phyloP scores from a whole-genome alignment of 805 yeast genomes.

The Saturnispora ahearnii region DNA sequence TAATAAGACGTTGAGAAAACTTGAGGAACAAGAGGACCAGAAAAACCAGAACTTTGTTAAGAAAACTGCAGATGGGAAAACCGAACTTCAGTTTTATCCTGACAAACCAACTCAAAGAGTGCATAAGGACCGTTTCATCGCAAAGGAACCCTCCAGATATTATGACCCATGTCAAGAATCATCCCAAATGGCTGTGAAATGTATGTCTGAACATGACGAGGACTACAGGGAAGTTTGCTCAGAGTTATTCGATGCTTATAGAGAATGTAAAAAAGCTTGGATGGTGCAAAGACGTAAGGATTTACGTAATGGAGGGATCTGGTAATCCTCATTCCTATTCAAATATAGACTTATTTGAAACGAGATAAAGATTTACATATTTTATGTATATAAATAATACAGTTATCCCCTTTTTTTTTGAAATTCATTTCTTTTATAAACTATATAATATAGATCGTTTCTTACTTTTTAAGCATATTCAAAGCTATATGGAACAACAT shows the following conservation, averaged over 20 bases:
- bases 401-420: not conserved
- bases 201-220: constrained; percentile 71
- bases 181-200: constrained; percentile 75
- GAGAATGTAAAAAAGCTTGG: constrained; percentile 86
- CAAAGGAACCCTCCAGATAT: constrained; percentile 72
- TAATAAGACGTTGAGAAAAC: constrained; percentile 21
- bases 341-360: not conserved
- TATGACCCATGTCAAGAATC: constrained; percentile 93
- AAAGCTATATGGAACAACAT: not conserved
- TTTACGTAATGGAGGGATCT: constrained; percentile 22
- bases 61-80: constrained; percentile 31
- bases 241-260: constrained; percentile 85
- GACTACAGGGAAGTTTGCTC: constrained; percentile 56
- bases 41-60: constrained; percentile 45
- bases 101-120: constrained; percentile 72
- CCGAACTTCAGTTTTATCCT: constrained; percentile 64
- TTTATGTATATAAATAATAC: not conserved
- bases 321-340: constrained; percentile 16
- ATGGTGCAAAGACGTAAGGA: constrained; percentile 28
- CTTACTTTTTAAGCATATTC: not conserved
- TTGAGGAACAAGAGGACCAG: constrained; percentile 11
- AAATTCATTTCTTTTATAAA: not conserved
- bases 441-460: not conserved
- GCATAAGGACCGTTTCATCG: constrained; percentile 59
- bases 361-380: not conserved